Base-by-base conservation (phyloP, 2,329 filamentous ascomycete genomes). In the Arthrobotrys pseudoclavata region DNA sequence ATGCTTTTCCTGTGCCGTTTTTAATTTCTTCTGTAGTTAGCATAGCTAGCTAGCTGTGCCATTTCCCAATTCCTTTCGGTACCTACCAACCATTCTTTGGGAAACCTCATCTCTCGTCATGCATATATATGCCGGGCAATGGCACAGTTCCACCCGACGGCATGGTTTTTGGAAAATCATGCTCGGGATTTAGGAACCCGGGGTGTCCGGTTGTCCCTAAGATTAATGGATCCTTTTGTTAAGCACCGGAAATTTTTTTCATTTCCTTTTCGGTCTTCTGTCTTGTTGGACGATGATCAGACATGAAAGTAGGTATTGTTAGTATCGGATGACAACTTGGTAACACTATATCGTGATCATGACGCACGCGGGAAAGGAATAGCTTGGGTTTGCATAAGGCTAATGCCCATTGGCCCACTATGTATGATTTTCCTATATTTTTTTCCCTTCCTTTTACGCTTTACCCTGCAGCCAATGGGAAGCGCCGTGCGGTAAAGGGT, bases 131-230 rank as follows among this genome's bases (percentile, higher is more conserved):
- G 69, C 50, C 48, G 7, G 4, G n/a, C 10, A 31, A 60, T 60
- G 69, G 69, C 69, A 72, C 69, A 29, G 42, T 48, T 40, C 9
- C 31, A 64, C 47, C 68, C 68, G 48, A 50, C 47, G 57, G 31
- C 20, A 12, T 57, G 68, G 57, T 45, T 47, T 63, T 52, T 47
- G 60, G 68, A 24, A 40, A 45, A 20, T 20, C 31, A 22, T 18
- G 12, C 57, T 31, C 66, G 53, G 48, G 55, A 40, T 22, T 61
- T 52, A 22, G 53, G 48, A 15, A 12, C 18, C 47, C 42, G 42
- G 66, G 12, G 42, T 40, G 55, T 24, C 12, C 10, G 4, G 31
- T 20, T 60, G 52, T 40, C 20, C 55, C 55, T 60, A 60, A 10
- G 55, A 20, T 24, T 24, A n/a, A 60, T 34, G 55, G 55, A 60